Conservation (phyloP, 805 yeast species). For the Hanseniaspora clermontiae region DNA sequence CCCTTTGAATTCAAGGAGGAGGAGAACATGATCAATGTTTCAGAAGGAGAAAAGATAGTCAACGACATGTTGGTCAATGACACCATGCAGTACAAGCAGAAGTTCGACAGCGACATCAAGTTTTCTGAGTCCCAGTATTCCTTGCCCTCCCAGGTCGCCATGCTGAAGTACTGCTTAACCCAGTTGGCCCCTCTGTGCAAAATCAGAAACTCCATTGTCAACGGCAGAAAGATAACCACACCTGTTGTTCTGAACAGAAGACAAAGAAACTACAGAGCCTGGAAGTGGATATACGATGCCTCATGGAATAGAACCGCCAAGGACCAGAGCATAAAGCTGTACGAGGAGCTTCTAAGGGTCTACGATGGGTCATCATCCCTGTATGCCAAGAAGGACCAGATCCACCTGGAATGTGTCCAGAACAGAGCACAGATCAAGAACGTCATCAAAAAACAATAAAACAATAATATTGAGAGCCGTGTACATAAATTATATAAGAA, state of each 20-base stretch:
- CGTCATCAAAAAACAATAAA: not conserved
- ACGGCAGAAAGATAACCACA: slow-evolving; percentile 70
- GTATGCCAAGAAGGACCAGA: slow-evolving; percentile 66
- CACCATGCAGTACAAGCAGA: not conserved
- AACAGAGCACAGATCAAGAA: slow-evolving; percentile 28
- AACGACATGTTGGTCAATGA: not conserved
- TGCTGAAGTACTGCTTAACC: slow-evolving; percentile 63
- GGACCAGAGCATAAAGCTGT: slow-evolving; percentile 75
- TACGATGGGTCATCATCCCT: slow-evolving; percentile 68
- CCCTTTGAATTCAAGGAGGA: slow-evolving; percentile 1
- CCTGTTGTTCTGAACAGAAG: slow-evolving; percentile 74
- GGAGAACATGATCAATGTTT: not conserved
- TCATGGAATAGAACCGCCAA: slow-evolving; percentile 64
- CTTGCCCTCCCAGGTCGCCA: slow-evolving; percentile 43
- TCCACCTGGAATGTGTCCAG: slow-evolving; percentile 77
- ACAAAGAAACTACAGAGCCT: slow-evolving; percentile 77
- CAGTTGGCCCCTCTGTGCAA: slow-evolving; percentile 78
- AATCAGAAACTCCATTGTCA: slow-evolving; percentile 29
- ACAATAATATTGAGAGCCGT: not conserved
- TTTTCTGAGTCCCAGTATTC: not conserved
- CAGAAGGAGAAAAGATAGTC: not conserved
- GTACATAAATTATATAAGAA: not conserved
- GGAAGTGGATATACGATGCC: slow-evolving; percentile 82
- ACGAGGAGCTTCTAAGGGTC: slow-evolving; percentile 77
- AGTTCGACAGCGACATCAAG: not conserved